Evolutionary conservation across 345 rosid genomes (phyloP).

Genomic region (Murraya paniculata): DNA sequence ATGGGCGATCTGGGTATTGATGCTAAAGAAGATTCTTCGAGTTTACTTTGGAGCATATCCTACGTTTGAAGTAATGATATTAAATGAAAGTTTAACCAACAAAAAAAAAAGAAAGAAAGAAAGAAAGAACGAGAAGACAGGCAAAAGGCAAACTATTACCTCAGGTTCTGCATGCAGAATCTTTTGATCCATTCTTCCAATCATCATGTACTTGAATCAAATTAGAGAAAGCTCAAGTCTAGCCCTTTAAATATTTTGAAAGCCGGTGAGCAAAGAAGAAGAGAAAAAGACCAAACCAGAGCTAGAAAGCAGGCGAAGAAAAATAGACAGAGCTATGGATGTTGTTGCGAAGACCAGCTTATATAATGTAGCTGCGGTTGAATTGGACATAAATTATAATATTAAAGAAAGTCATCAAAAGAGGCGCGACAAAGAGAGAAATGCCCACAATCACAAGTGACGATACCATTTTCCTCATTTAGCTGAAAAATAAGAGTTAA

Average conservation of each 20-base stretch:
- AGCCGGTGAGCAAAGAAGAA: background rate
- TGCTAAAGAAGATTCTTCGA: conserved; percentile 20
- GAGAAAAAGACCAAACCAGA: background rate
- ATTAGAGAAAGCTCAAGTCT: background rate
- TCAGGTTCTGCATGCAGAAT: conserved; percentile 14
- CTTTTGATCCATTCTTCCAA: conserved; percentile 19
- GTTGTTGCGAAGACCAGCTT: conserved; percentile 8
- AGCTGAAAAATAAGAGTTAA: background rate
- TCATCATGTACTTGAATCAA: conserved; percentile 1
- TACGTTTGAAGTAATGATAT: background rate
- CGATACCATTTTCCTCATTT: conserved; percentile 12
- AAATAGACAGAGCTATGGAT: background rate
- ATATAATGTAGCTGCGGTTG: background rate
- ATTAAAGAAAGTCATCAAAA: conserved; percentile 14
- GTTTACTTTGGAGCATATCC: conserved; percentile 20
- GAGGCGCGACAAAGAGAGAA: conserved; percentile 22
- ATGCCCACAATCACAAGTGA: conserved; percentile 14
- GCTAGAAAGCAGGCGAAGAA: background rate
- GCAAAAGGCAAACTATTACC: conserved; percentile 13
- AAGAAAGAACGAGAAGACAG: background rate
- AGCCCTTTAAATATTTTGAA: too few species aligned
- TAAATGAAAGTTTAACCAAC: background rate
- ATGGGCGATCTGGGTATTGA: conserved; percentile 21
- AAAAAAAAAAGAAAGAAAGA: background rate
- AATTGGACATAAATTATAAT: background rate